A percentile compares a stretch with the other conserved stretches of the same genome.
Conservation (phyloP, 352 stramenopile species). For the Globisporangium alternatum region DNA sequence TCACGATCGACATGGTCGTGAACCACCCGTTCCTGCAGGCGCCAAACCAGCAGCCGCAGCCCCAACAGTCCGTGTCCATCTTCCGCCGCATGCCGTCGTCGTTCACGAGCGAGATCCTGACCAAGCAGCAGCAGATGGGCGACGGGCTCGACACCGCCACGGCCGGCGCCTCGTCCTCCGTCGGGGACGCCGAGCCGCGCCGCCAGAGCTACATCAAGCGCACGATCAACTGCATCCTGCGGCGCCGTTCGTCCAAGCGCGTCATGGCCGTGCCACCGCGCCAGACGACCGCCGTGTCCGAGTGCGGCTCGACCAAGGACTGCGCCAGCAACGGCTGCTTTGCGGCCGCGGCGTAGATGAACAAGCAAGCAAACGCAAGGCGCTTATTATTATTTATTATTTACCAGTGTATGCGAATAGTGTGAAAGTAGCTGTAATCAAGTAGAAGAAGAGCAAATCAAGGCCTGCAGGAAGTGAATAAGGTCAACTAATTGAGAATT, state of each 20-base stretch:
- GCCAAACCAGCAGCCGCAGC: background rate
- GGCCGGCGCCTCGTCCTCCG: background rate
- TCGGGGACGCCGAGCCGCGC: background rate
- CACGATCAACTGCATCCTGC: slow-evolving; percentile 47
- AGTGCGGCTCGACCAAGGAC: slow-evolving; percentile 8
- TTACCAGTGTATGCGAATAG: slow-evolving; percentile 4
- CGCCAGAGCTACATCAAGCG: slow-evolving; percentile 25
- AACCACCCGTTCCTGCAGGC: slow-evolving; percentile 56
- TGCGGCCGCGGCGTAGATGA: slow-evolving; percentile 3
- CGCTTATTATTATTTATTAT: slow-evolving; percentile 15
- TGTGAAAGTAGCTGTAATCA: slow-evolving; percentile 14
- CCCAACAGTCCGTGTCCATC: background rate
- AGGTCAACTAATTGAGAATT: background rate
- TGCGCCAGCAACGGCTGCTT: slow-evolving; percentile 3
- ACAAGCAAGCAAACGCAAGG: background rate
- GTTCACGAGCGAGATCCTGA: slow-evolving; percentile 19
- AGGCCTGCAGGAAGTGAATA: background rate
- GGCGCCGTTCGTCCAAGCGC: slow-evolving; percentile 38
- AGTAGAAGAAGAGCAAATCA: slow-evolving; percentile 6
- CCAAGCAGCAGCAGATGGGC: slow-evolving; percentile 21
- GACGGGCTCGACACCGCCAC: slow-evolving; percentile 1
- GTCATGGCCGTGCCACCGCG: slow-evolving; percentile 36
- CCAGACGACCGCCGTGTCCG: slow-evolving; percentile 15
- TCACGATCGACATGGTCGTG: slow-evolving; percentile 63
- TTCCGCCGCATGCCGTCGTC: slow-evolving; percentile 30